phyloP scores from a whole-genome alignment of 2,329 filamentous ascomycete genomes.

The Sporothrix globosa region DNA sequence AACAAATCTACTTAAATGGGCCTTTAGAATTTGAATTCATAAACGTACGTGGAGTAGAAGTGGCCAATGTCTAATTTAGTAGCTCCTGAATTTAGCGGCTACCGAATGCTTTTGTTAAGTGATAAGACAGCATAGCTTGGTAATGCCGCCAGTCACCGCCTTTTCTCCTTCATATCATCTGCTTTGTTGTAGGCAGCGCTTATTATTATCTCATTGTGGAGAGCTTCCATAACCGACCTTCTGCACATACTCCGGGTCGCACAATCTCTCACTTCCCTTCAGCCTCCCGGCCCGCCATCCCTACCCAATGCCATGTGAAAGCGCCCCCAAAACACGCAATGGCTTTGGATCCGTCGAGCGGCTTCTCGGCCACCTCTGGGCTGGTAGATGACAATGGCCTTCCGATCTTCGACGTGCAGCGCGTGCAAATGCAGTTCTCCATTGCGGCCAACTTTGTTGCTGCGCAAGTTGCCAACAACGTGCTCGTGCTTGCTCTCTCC shows the following conservation, averaged over 20 bases:
- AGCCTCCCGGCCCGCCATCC: not conserved
- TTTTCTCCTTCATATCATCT: not conserved
- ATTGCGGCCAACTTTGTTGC: conserved; percentile 95
- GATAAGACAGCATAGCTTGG: not conserved
- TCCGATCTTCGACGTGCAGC: conserved; percentile 93
- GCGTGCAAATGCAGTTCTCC: conserved; percentile 90
- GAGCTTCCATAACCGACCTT: conserved; percentile 21
- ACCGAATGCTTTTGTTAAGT: too few species aligned
- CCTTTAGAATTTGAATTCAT: too few species aligned
- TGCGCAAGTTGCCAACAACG: conserved; percentile 96
- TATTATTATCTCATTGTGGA: conserved; percentile 5
- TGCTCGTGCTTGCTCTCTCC: conserved; percentile 86
- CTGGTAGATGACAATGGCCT: conserved; percentile 63
- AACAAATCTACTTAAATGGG: too few species aligned
- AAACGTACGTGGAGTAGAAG: too few species aligned
- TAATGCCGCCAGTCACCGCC: conserved; percentile 30
- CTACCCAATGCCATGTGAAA: conserved; percentile 29
- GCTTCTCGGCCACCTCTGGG: conserved; percentile 62
- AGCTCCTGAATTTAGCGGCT: too few species aligned
- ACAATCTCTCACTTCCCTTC: not conserved
- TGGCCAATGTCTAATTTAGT: too few species aligned
- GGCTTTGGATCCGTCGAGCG: conserved; percentile 71
- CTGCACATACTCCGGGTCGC: not conserved
- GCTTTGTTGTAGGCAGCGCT: conserved; percentile 18
- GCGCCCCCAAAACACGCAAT: conserved; percentile 42